Base-by-base conservation (phyloP, 2,329 filamentous ascomycete species). In the Septoria petroselini region DNA sequence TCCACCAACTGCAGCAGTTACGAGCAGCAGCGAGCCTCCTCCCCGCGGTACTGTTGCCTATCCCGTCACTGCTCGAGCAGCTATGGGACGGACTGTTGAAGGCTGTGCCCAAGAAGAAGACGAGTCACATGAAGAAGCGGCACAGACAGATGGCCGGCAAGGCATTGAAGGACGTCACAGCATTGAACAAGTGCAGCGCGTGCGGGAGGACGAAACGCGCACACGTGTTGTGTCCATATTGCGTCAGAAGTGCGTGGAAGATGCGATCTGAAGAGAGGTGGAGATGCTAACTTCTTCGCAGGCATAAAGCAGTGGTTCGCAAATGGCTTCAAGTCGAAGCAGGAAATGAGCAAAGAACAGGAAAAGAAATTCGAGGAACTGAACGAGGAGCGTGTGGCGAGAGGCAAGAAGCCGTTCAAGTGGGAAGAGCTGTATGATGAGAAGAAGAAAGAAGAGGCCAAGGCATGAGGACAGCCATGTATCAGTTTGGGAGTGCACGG, bases 31-130 rank as follows among this genome's bases (percentile, higher is more conserved):
- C 55, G 8, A 58, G 50, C 38, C 76, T 54, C 18, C 50, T 77
- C 75, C 58, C 82, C 25, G 73, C 79, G 12, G 73, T 84, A 53
- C 73, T 81, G 5, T 69, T 85, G 31, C 82, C 86, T 41, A 75
- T 91, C 43, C 84, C 86, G 4, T 79, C 79, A 4, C 66, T 90
- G n/a, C 72, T 95, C 17, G 83, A 81, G 48, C 87, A 86, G 56
- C 83, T 98, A 63, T 97, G 91, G 91, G 91, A 96, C 61, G 90
- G 88, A 4, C 81, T 98, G 38, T 77, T 98, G 60, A 84, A 84
- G 59, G 93, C 93, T 1, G 93, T 97, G 12, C 93, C 93, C 4
- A 98, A 98, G 80, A 97, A 95, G 76, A 98, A 97, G 81, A 94
- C 90, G 27, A 96, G 91, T 34, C 89, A 98, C 71, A 88, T 88